Evolutionary conservation across 2,329 filamentous ascomycete genomes (phyloP).

Genomic region (Tympanopsis confertula): DNA sequence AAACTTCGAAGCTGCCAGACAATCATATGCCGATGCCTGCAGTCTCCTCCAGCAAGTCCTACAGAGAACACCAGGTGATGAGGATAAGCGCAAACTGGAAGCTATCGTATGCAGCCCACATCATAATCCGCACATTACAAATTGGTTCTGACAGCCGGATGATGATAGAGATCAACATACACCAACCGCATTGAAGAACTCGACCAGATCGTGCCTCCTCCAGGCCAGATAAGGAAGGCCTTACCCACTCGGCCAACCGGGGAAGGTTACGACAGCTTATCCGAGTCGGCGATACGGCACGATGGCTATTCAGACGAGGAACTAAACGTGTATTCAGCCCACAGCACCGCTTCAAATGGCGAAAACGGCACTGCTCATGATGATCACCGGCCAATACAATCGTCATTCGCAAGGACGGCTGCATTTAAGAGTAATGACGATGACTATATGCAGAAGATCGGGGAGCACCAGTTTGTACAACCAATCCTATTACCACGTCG

Average conservation of each 20-base stretch:
- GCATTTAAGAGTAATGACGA: too few relatives aligned
- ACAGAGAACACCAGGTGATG: constrained; percentile 67
- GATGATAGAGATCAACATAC: not conserved
- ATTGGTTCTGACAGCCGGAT: too few relatives aligned
- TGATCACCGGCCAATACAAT: not conserved
- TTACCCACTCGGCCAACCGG: not conserved
- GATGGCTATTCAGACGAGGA: too few relatives aligned
- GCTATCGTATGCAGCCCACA: constrained; percentile 64
- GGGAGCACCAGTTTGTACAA: not conserved
- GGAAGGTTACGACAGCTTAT: not conserved
- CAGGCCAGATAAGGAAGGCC: not conserved
- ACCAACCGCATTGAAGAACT: not conserved
- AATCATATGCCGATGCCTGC: constrained; percentile 86
- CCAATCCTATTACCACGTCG: not conserved
- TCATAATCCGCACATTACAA: not conserved
- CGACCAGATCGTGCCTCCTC: not conserved
- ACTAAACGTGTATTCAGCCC: too few relatives aligned
- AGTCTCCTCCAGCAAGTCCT: constrained; percentile 79
- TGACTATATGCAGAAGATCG: not conserved
- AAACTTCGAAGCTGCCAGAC: constrained; percentile 82
- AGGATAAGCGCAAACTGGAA: constrained; percentile 82
- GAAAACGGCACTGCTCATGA: not conserved
- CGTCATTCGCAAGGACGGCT: not conserved
- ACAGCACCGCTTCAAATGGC: not conserved
- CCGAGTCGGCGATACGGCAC: too few relatives aligned